phyloP scores from a whole-genome alignment of 2,329 filamentous ascomycete genomes.

The Aspergillus awamori region DNA sequence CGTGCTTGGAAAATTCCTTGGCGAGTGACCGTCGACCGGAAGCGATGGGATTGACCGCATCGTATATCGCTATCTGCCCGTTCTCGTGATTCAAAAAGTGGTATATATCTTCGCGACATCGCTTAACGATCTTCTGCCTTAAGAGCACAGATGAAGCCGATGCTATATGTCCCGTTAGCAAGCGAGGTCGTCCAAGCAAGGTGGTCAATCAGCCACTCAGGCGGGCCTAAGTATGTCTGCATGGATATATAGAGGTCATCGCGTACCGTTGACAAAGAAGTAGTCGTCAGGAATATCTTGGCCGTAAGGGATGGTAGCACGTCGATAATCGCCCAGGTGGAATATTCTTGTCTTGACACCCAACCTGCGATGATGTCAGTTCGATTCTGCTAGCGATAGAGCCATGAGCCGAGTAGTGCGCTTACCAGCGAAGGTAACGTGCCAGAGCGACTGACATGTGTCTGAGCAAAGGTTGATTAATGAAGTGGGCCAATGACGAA shows the following conservation, averaged over 20 bases:
- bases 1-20: conserved; percentile 97
- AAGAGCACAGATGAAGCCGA: conserved; percentile 90
- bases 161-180: conserved; percentile 49
- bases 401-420: conserved; percentile 12
- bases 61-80: conserved; percentile 96
- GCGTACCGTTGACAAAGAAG: conserved; percentile 81
- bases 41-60: conserved; percentile 91
- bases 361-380: conserved; percentile 60
- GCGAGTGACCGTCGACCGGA: conserved; percentile 80
- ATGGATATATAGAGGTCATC: background rate
- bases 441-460: conserved; percentile 96
- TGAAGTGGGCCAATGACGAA: background rate
- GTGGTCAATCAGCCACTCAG: background rate
- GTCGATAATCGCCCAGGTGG: conserved; percentile 92
- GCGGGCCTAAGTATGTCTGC: background rate
- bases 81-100: conserved; percentile 96
- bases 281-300: conserved; percentile 93
- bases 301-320: conserved; percentile 82
- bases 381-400: background rate
- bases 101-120: conserved; percentile 96
- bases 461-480: conserved; percentile 45
- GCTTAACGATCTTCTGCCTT: conserved; percentile 95
- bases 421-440: conserved; percentile 85
- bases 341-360: conserved; percentile 98
- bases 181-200: background rate